phyloP scores from a whole-genome alignment of 176 grass and related monocot species.

The Themeda triandra region DNA sequence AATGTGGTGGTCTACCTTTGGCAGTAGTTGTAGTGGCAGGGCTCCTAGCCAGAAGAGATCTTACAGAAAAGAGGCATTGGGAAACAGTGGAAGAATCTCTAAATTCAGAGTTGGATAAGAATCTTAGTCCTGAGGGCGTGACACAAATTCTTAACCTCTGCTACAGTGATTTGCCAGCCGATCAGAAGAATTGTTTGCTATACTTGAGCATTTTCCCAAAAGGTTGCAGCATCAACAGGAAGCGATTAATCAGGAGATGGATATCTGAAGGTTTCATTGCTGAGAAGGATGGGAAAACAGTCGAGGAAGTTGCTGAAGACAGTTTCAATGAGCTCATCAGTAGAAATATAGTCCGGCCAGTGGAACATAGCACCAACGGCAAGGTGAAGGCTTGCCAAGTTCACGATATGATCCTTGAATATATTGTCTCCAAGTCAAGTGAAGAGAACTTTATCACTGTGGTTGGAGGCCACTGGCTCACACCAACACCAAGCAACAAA shows the following conservation, averaged over 20 bases:
- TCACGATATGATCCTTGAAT: slow-evolving; percentile 27
- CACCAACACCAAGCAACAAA: not conserved
- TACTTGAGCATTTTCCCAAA: slow-evolving; percentile 14
- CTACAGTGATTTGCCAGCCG: not conserved
- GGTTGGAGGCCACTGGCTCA: slow-evolving; percentile 15
- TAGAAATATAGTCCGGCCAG: not conserved
- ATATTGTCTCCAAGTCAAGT: slow-evolving; percentile 21
- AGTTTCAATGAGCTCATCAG: not conserved
- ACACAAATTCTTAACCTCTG: not conserved
- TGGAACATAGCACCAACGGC: not conserved
- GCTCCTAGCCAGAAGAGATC: not conserved
- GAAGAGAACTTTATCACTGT: slow-evolving; percentile 39
- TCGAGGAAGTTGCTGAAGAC: not conserved
- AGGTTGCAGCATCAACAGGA: not conserved
- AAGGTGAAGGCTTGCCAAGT: slow-evolving; percentile 5
- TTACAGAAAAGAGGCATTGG: not conserved
- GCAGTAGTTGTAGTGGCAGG: slow-evolving; percentile 1
- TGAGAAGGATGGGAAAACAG: slow-evolving; percentile 6
- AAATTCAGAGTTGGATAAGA: not conserved
- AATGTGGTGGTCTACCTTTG: not conserved
- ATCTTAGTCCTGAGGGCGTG: not conserved
- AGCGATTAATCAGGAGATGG: not conserved
- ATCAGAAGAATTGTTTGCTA: not conserved
- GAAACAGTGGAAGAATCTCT: not conserved
- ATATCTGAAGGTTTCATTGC: slow-evolving; percentile 13